Percentiles rank a stretch among this genome's conserved stretches.
Conservation (phyloP, 2,329 filamentous ascomycete species). For the Ophiocordyceps polyrhachis-furcata region DNA sequence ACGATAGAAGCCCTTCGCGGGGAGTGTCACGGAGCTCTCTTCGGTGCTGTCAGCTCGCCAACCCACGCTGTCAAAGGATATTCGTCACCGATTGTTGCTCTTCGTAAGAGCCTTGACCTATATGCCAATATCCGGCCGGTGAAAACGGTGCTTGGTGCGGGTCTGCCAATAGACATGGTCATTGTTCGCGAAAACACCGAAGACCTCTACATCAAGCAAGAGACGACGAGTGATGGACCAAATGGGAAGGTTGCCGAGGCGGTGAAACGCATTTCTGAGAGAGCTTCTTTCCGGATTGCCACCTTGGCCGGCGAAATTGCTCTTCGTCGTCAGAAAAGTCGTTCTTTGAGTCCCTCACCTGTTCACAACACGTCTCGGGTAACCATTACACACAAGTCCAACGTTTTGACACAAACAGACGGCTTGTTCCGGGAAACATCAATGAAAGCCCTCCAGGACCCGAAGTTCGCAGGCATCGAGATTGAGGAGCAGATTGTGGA, state of each 20-base stretch:
- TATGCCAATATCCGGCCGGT: constrained; percentile 97
- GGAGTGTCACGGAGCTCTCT: constrained; percentile 90
- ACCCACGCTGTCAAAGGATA: constrained; percentile 83
- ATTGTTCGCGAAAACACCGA: constrained; percentile 99
- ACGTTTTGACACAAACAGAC: constrained; percentile 91
- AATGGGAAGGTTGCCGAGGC: constrained; percentile 84
- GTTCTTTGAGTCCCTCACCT: constrained; percentile 35
- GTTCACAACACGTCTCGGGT: constrained; percentile 58
- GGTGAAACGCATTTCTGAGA: constrained; percentile 89
- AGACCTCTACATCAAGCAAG: constrained; percentile 95
- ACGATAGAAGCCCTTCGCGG: constrained; percentile 77
- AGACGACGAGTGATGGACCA: constrained; percentile 59
- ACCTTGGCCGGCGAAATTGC: constrained; percentile 92
- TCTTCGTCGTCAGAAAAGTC: constrained; percentile 63
- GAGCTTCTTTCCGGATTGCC: constrained; percentile 69
- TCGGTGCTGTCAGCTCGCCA: constrained; percentile 88
- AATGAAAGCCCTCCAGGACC: constrained; percentile 48
- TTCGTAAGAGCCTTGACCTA: constrained; percentile 85
- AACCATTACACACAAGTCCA: constrained; percentile 96
- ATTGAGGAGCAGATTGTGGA: constrained; percentile 98
- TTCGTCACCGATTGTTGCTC: constrained; percentile 87
- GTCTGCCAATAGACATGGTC: constrained; percentile 74
- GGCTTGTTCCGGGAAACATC: constrained; percentile 79
- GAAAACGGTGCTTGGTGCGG: constrained; percentile 53
- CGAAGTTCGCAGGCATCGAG: constrained; percentile 42